These are phyloP conservation scores for Diaporthe capsici DNA, from an alignment of 2,329 filamentous ascomycete species.

Conservation along the genomic window DNA sequence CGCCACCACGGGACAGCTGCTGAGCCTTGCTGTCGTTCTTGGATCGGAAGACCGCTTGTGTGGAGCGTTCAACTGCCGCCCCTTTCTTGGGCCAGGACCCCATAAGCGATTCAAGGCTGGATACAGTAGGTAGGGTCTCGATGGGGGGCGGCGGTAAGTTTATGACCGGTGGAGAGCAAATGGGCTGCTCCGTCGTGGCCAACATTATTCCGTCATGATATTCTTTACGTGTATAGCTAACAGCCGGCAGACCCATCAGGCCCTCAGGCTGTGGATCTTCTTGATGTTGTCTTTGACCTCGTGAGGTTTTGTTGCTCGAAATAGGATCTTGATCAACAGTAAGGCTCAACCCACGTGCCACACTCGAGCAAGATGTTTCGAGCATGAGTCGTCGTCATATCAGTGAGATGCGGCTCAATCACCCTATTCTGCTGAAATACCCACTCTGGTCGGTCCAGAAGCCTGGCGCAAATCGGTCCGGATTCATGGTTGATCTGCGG, in stretches of 20 bases:
- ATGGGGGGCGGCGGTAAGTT: conserved; percentile 7
- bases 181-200: neutral
- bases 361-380: neutral
- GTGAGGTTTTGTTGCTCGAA: neutral
- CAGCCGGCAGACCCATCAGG: neutral
- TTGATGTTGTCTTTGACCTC: neutral
- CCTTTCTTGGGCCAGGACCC: neutral
- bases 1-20: conserved; percentile 3
- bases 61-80: conserved; percentile 21
- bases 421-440: conserved; percentile 2
- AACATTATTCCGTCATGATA: conserved; percentile 10
- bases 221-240: neutral
- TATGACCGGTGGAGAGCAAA: neutral
- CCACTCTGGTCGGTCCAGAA: conserved; percentile 8
- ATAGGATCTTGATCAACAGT: neutral
- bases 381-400: conserved; percentile 1
- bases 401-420: conserved; percentile 26
- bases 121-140: neutral
- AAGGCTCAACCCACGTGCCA: conserved; percentile 19
- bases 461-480: conserved; percentile 7
- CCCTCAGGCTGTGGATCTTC: too few species aligned
- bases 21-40: conserved; percentile 22
- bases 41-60: neutral
- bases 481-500: conserved; percentile 3
- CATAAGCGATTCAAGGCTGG: neutral